Evolutionary conservation across 2,329 filamentous ascomycete genomes (phyloP).

Genomic region (Apiospora sp.): DNA sequence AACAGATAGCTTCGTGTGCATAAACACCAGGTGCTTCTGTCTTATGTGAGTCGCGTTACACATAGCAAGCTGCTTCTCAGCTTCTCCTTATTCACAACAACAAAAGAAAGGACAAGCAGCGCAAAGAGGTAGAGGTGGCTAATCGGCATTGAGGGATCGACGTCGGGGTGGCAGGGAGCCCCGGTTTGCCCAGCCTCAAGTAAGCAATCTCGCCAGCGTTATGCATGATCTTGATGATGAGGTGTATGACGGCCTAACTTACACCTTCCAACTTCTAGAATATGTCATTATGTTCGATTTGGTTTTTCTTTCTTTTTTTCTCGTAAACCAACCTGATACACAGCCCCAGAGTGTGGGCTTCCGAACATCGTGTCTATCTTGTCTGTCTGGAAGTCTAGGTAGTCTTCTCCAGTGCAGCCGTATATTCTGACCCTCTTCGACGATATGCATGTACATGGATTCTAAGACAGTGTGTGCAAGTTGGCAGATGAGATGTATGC

Average conservation of each 20-base stretch:
- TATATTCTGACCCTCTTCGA: neutral
- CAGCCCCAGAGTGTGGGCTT: neutral
- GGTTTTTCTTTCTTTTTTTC: neutral
- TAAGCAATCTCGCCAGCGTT: slow-evolving; percentile 38
- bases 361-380: neutral
- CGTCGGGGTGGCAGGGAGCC: neutral
- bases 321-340: neutral
- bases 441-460: neutral
- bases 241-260: neutral
- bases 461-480: neutral
- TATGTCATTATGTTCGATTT: slow-evolving; percentile 1
- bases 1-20: neutral
- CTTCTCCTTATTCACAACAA: neutral
- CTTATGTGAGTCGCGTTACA: neutral
- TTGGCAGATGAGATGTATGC: slow-evolving; percentile 11
- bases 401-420: neutral
- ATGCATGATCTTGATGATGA: slow-evolving; percentile 46
- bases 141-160: slow-evolving; percentile 15
- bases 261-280: slow-evolving; percentile 10
- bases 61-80: slow-evolving; percentile 11
- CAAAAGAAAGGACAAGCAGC: slow-evolving; percentile 1
- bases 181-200: slow-evolving; percentile 10
- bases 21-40: slow-evolving; percentile 8
- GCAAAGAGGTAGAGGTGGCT: neutral
- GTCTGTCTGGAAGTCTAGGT: neutral